Evolutionary conservation across 202 grass and related monocot species (phyloP).

Genomic region (Bolboschoenoplectus hybrid): DNA sequence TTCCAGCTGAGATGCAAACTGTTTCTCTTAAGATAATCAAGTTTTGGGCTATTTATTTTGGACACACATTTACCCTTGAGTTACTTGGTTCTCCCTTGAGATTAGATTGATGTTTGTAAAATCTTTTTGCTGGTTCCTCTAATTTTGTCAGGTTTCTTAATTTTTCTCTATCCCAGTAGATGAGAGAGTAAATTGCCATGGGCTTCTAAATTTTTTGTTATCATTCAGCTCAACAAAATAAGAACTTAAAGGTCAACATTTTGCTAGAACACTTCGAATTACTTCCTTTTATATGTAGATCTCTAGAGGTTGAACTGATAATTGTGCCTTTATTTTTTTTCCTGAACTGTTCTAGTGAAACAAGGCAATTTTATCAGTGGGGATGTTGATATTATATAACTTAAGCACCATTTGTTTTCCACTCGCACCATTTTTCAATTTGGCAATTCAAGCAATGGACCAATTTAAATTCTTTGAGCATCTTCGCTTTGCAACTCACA

Average conservation of each 20-base stretch:
- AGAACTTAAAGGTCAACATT: not conserved
- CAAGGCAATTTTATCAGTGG: not conserved
- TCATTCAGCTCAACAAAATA: conserved; percentile 17
- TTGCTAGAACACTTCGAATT: not conserved
- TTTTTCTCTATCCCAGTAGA: not conserved
- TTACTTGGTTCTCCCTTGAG: not conserved
- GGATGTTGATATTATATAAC: no score
- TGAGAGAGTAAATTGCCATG: not conserved
- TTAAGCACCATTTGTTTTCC: no score
- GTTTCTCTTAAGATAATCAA: conserved; percentile 17
- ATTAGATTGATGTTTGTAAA: not conserved
- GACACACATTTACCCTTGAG: not conserved
- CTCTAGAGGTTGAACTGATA: not conserved
- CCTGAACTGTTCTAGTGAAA: not conserved
- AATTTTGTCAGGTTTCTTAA: not conserved
- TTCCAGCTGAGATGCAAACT: conserved; percentile 43
- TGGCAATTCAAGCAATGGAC: no score
- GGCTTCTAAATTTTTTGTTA: not conserved
- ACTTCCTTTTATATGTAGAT: not conserved
- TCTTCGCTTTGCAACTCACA: no score
- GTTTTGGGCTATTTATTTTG: conserved; percentile 3
- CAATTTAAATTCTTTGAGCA: no score
- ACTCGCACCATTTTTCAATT: no score
- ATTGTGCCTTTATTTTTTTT: not conserved
- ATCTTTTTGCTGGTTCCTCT: not conserved